A percentile compares a stretch with the other conserved stretches of the same genome.
phyloP scores from a whole-genome alignment of 441 rosid species.

The Dalechampia spathulata region DNA sequence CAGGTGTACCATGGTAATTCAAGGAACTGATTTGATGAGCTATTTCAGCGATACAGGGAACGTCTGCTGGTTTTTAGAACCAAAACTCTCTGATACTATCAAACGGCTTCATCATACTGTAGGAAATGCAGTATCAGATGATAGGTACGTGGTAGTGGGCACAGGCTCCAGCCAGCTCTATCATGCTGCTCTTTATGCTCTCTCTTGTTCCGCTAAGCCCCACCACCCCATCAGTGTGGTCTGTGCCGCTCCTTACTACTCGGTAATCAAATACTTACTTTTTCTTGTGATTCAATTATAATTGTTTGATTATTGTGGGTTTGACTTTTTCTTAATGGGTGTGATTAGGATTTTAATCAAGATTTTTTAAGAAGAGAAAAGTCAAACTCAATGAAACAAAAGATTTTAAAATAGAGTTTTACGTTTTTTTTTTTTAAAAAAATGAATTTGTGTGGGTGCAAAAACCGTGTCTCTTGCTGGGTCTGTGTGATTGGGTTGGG shows the following conservation, averaged over 20 bases:
- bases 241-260: slow-evolving; percentile 81
- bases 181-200: slow-evolving; percentile 68
- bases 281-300: slow-evolving; percentile 8
- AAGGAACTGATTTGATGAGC: slow-evolving; percentile 69
- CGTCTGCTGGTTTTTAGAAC: slow-evolving; percentile 73
- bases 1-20: slow-evolving; percentile 49
- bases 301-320: too few relatives aligned
- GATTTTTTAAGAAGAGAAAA: too few relatives aligned
- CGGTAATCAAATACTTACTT: slow-evolving; percentile 28
- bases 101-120: slow-evolving; percentile 46
- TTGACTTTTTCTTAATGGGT: not conserved
- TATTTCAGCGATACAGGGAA: slow-evolving; percentile 51
- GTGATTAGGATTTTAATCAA: not conserved
- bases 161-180: slow-evolving; percentile 80
- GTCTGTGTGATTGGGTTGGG: not conserved
- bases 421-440: not conserved
- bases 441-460: not conserved
- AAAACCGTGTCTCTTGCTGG: slow-evolving; percentile 7
- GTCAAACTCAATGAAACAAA: slow-evolving; percentile 4
- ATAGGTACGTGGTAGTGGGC: slow-evolving; percentile 58
- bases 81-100: slow-evolving; percentile 53
- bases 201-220: slow-evolving; percentile 36
- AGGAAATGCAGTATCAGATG: slow-evolving; percentile 61
- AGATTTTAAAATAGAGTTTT: too few relatives aligned
- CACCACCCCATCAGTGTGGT: slow-evolving; percentile 70